Base-by-base conservation (phyloP, 129 eudicot species). In the Flaveria linearis region DNA sequence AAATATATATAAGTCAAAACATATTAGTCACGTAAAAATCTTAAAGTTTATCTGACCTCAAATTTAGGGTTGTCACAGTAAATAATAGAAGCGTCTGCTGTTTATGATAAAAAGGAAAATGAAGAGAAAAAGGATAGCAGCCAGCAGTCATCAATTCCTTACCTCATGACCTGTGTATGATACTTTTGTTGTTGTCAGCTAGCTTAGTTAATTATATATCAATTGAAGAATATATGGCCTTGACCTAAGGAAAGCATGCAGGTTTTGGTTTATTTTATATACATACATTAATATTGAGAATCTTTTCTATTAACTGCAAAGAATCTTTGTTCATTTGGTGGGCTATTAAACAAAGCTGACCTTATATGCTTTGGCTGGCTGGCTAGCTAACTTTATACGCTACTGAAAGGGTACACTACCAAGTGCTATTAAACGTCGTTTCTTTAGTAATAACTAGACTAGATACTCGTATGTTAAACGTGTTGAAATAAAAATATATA, bases 281-380 rank as follows among this genome's bases (percentile, higher is more conserved):
- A 70, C 50, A 50, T 45, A 76, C 77, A n/a, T n/a, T n/a, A 79
- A 77, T 18, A 30, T 33, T 50, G 28, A 61, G 82, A 78, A 78
- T 78, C 65, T 70, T 78, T 78, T 70, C 72, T 64, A 63, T 63
- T 63, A 49, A 76, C 39, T 2, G 64, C n/a, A 66, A 65, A 51
- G 67, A 76, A 65, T 66, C 74, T 68, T 66, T 22, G 74, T 75
- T 12, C 62, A 13, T 51, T 76, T 67, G 74, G 80, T 67, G 80
- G 77, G 33, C 50, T 60, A 78, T 71, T 18, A 45, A 43, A 78
- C 28, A 10, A 33, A 71, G 7, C 15, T 28, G 18, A 61, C 18
- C 10, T 61, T 57, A 55, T 7, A 36, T 61, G 77, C 76, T 61
- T 70, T 78, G 61, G 50, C 51, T 78, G 76, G 43, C 43, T 33